Percentiles rank a stretch among this genome's conserved stretches.
Conservation (phyloP, 83 land plant genomes). For the Diphasiastrum complanatum region DNA sequence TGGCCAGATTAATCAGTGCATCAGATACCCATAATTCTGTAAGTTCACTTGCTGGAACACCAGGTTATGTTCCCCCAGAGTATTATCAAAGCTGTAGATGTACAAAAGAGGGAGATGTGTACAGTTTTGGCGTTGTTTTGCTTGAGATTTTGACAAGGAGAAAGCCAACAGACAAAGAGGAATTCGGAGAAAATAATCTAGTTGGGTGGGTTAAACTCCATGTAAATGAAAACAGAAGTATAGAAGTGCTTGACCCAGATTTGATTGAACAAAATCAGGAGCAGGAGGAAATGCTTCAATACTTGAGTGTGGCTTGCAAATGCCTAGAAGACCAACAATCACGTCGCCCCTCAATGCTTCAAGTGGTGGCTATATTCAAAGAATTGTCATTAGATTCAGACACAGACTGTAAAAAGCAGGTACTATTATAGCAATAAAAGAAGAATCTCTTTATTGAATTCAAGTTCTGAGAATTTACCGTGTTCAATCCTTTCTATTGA, state of each 20-base stretch:
- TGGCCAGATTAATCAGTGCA: conserved; percentile 75
- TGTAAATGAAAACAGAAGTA: conserved; percentile 41
- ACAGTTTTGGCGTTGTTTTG: conserved; percentile 67
- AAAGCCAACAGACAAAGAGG: conserved; percentile 68
- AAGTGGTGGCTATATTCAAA: conserved; percentile 68
- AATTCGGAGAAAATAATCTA: conserved; percentile 65
- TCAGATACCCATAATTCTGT: conserved; percentile 73
- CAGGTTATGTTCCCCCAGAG: conserved; percentile 89
- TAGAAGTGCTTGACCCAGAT: conserved; percentile 55
- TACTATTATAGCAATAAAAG: no score
- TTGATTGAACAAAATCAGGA: conserved; percentile 31
- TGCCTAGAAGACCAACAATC: conserved; percentile 73
- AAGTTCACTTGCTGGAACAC: conserved; percentile 79
- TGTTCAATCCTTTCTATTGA: no score
- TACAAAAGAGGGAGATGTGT: conserved; percentile 75
- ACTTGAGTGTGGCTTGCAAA: conserved; percentile 47
- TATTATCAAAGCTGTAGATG: conserved; percentile 86
- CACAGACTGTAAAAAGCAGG: neutral
- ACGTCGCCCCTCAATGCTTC: conserved; percentile 61
- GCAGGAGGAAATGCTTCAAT: conserved; percentile 47
- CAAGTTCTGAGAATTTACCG: no score
- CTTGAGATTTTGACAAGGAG: conserved; percentile 57
- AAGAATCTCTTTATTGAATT: no score
- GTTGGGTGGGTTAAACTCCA: conserved; percentile 70
- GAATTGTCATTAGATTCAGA: conserved; percentile 41